Conservation (phyloP, 2,329 filamentous ascomycete species). For the Cytospora leucostoma region DNA sequence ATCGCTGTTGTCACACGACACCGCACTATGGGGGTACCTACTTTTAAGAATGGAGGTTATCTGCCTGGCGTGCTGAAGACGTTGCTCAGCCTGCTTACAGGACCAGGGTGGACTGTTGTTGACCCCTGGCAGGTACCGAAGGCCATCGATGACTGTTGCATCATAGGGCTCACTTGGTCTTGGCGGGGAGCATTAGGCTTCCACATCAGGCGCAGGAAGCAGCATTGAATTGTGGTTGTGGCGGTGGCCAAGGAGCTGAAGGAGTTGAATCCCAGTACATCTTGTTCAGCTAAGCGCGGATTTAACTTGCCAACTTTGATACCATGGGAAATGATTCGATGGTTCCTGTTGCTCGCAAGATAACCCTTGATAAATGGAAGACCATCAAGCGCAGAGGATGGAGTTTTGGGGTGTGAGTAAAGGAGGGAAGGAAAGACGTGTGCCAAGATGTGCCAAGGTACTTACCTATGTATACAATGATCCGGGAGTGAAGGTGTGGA, state of each 20-base stretch:
- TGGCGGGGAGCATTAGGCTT: not conserved
- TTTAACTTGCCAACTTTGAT: not conserved
- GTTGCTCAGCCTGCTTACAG: not conserved
- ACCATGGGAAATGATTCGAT: too few species aligned
- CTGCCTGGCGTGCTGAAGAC: not conserved
- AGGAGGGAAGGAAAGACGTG: too few species aligned
- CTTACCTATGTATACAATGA: not conserved
- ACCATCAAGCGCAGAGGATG: too few species aligned
- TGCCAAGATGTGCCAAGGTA: not conserved
- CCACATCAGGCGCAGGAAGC: not conserved
- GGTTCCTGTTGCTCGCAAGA: too few species aligned
- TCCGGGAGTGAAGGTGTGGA: too few species aligned
- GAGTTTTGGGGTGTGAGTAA: too few species aligned
- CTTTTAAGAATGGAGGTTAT: not conserved
- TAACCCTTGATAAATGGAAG: too few species aligned
- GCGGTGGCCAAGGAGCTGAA: not conserved
- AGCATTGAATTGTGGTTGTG: not conserved
- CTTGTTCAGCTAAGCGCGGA: not conserved
- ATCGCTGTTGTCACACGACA: not conserved
- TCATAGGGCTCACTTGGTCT: not conserved
- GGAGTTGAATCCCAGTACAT: not conserved
- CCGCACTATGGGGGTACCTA: not conserved
- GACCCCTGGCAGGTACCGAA: not conserved
- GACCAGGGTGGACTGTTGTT: not conserved
- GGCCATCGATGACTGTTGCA: not conserved